These are phyloP conservation scores for Knufia fluminis DNA, from an alignment of 2,329 filamentous ascomycete species.

Conservation along the genomic window DNA sequence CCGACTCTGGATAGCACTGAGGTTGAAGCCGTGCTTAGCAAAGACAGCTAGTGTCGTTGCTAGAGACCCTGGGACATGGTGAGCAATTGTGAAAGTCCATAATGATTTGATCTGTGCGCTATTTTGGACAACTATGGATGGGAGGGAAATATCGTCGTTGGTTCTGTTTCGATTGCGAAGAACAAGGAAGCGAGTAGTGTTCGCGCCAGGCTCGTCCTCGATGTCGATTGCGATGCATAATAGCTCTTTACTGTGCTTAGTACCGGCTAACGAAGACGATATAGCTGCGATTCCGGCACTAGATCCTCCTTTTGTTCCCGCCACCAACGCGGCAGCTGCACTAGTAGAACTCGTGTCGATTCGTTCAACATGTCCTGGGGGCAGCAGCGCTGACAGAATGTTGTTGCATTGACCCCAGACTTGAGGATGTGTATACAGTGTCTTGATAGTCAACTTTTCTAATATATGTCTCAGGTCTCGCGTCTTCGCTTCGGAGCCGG, in stretches of 20 bases:
- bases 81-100: slow-evolving; percentile 73
- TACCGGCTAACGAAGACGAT: slow-evolving; percentile 63
- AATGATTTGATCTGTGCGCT: slow-evolving; percentile 53
- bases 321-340: slow-evolving; percentile 66
- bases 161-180: slow-evolving; percentile 25
- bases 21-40: slow-evolving; percentile 60
- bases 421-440: slow-evolving; percentile 87
- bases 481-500: slow-evolving; percentile 33
- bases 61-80: slow-evolving; percentile 68
- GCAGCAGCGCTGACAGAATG: slow-evolving; percentile 50
- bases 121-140: neutral
- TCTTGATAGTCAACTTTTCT: slow-evolving; percentile 46
- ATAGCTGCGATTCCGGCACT: slow-evolving; percentile 59
- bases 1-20: slow-evolving; percentile 83
- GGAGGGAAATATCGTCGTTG: too few relatives aligned
- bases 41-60: slow-evolving; percentile 75
- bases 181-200: slow-evolving; percentile 41
- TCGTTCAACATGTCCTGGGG: slow-evolving; percentile 44
- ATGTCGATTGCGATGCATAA: slow-evolving; percentile 52
- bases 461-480: neutral
- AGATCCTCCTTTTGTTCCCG: slow-evolving; percentile 36
- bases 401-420: slow-evolving; percentile 82
- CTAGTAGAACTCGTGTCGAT: slow-evolving; percentile 81
- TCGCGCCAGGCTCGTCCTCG: slow-evolving; percentile 36
- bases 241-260: slow-evolving; percentile 51